Base-by-base conservation (phyloP, 176 grass and related monocot species). In the Saccharum officinarum region DNA sequence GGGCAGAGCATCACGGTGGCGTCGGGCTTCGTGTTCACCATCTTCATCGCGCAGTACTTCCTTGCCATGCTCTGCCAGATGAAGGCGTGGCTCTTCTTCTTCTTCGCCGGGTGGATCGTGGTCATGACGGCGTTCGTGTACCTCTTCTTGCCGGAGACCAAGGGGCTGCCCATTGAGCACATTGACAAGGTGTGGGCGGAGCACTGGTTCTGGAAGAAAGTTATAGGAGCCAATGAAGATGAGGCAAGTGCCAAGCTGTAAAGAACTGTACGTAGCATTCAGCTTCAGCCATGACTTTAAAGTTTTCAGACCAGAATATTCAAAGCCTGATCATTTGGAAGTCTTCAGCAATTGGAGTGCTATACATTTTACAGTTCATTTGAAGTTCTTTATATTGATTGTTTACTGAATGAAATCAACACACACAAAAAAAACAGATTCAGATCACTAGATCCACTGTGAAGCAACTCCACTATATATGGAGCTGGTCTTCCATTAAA, bases 171-270 rank as follows among this genome's bases (percentile, higher is more conserved):
- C 2, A 89, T 92, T 12, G 90, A 92, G 66, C 86, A 88, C 50
- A 46, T 92, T 0, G 82, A 70, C 1, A 88, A 23, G 52, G 86
- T 92, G 41, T 92, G 90, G 82, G 15, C 3, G 10, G 34, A 73
- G 65, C 90, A 88, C 75, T 86, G 86, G 82, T 92, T 88, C 25
- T 88, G 82, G 90, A 88, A 34, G 71, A 85, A 61, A 39, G 44
- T 80, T 62, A 25, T 84, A 18, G 83, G 52, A 9, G 17, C 1
- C 3, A 8, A 13, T 8, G 60, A 37, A 67, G 5, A 3, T 9
- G 52, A 33, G 5, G 81, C 69, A 22, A 10, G 17, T 15, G 50
- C 40, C 4, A 82, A 82, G 54, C 37, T 71, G 59, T 61, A 25
- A 12, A 25, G 2, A 60, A 22, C 5, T 57, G 14, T 49, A 49